Base-by-base conservation (phyloP, 805 yeast species). In the Hanseniaspora meyeri region DNA sequence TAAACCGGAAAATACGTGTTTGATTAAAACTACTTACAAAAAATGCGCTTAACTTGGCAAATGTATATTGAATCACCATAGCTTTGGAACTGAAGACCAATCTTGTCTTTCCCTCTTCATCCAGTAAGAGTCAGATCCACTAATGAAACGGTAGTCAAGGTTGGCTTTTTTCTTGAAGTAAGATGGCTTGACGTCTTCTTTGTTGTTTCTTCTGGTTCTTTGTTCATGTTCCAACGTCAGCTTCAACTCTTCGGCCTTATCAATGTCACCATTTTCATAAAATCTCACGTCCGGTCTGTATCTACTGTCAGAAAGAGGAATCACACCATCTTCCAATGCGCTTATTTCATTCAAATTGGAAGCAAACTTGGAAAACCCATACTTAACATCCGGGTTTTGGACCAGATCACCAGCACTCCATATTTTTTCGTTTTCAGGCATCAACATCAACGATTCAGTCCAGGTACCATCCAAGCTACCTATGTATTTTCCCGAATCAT, bases 231-330 rank as follows among this genome's bases (percentile, higher is more conserved):
- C 98, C 19, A 90, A 71, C 39, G 75, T 70, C 42, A 80, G 66
- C 66, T 93, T 93, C 60, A 79, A 60, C 0, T 60, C 62, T 66
- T 91, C 97, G 0, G 97, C 96, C 54, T 74, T 69, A 20, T 80
- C 87, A 11, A 83, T 70, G 24, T 80, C 72, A 2, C 89, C 93
- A 17, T 76, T 66, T 65, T 87, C 95, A 62, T 87, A 88, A 1
- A 73, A 68, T 46, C 78, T 72, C 64, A 88, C 80, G 67, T 93
- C 98, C 0, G 97, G 97, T 65, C 98, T 78, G 47, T 82, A 69
- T 64, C 98, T 79, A 8, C 96, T 85, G 67, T 93, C 98, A 0
- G 93, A 87, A 2, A 90, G 90, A 6, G 97, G 84, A 42, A 90
- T 62, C 1, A 68, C 55, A 2, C 72, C 84, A 32, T 75, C 60